Base-by-base conservation (phyloP, 129 eudicot genomes). In the Flaveria ramosissima region DNA sequence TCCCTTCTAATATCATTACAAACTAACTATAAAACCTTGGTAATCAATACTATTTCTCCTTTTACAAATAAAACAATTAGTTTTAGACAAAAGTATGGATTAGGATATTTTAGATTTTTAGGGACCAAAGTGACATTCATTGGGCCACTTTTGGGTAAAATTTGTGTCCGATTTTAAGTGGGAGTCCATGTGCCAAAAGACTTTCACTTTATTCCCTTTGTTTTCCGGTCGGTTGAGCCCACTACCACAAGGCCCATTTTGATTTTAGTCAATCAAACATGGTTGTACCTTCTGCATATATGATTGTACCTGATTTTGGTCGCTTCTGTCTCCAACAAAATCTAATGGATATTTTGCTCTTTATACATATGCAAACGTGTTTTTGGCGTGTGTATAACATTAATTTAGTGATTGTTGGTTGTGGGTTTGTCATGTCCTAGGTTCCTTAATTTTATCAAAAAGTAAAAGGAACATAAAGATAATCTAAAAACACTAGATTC, bases 191-290 rank as follows among this genome's bases (percentile, higher is more conserved):
- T 82, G 86, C 84, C 73, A 63, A 8, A 30, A 43, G 15, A 47
- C 41, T 73, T 74, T 74, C 67, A 61, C 85, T 81, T 85, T 85
- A 78, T 85, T 85, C 88, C 75, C 72, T 81, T 82, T 85, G 86
- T 78, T 85, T 82, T 68, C 67, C 17, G 84, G 86, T 78, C 86
- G 81, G 81, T 77, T 15, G 74, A 82, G 85, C 85, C 85, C 81
- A 81, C 85, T 68, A 48, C 51, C 20, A 55, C 14, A n/a, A 42
- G 84, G 71, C 80, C 80, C 76, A 47, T 41, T 74, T 74, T 30
- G 55, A 39, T 63, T 79, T 51, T 65, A 71, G 8, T 72, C 78
- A 73, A 51, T 68, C 74, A 9, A 19, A n/a, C 39, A 73, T 47
- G 19, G 13, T 13, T 78, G 77, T 70, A 78, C 43, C 26, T 46